A percentile compares a stretch with the other conserved stretches of the same genome.
Conservation (phyloP, 352 stramenopile genomes). For the Blastocystis sp. region DNA sequence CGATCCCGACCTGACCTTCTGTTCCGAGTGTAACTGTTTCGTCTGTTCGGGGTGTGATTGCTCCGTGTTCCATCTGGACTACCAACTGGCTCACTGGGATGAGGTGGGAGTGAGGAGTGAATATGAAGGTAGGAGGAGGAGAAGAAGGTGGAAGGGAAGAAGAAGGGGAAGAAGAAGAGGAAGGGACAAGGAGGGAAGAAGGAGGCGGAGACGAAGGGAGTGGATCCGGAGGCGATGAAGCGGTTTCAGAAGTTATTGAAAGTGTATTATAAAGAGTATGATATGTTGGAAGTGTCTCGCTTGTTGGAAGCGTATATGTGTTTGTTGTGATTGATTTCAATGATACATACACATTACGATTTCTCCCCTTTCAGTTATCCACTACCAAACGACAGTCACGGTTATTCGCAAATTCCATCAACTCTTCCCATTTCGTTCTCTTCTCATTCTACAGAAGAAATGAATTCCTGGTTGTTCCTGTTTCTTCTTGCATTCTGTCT, state of each 20-base stretch:
- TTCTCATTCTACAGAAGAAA: too few species aligned
- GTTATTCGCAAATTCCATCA: neutral
- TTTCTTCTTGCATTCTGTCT: too few species aligned
- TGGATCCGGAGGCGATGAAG: neutral
- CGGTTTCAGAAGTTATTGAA: neutral
- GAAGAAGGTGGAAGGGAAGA: slow-evolving; percentile 78
- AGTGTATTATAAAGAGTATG: neutral
- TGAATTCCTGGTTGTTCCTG: too few species aligned
- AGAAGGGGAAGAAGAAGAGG: slow-evolving; percentile 74
- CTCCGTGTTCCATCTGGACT: slow-evolving; percentile 88
- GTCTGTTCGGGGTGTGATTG: slow-evolving; percentile 92
- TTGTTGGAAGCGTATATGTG: neutral
- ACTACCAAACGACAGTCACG: neutral
- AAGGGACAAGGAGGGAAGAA: neutral
- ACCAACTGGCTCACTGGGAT: slow-evolving; percentile 80
- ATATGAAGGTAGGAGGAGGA: slow-evolving; percentile 80
- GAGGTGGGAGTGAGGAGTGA: slow-evolving; percentile 66
- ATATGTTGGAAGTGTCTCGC: neutral
- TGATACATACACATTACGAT: neutral
- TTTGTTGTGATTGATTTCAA: neutral
- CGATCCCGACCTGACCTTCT: slow-evolving; percentile 78
- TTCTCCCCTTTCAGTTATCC: neutral
- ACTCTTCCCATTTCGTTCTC: too few species aligned
- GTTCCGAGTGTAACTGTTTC: slow-evolving; percentile 91
- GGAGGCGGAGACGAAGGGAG: neutral